These are phyloP conservation scores for Rhizoclosmatium sp. DNA, from an alignment of 192 early-diverging fungal genomes.

Conservation along the genomic window DNA sequence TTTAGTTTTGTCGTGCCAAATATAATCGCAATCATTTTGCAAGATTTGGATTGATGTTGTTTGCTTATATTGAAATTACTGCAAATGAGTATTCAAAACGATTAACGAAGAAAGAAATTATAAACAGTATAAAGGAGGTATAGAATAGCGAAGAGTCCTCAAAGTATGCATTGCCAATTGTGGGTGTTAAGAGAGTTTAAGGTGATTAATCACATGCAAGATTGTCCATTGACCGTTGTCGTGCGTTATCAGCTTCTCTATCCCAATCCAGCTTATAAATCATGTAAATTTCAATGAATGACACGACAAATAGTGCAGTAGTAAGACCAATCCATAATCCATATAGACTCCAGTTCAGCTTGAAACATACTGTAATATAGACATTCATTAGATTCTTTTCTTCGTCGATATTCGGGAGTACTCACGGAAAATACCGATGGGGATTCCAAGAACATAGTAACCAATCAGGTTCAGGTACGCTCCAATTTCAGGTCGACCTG, in stretches of 20 bases:
- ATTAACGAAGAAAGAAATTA: too few species aligned
- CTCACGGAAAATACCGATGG: slow-evolving; percentile 27
- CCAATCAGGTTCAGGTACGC: slow-evolving; percentile 54
- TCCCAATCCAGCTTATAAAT: slow-evolving; percentile 51
- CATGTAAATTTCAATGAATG: slow-evolving; percentile 51
- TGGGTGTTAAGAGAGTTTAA: too few species aligned
- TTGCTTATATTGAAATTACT: too few species aligned
- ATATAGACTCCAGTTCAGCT: slow-evolving; percentile 36
- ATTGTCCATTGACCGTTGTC: neutral
- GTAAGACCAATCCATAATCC: slow-evolving; percentile 62
- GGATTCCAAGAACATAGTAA: slow-evolving; percentile 37
- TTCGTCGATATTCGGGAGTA: neutral
- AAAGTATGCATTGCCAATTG: too few species aligned
- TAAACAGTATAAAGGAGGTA: too few species aligned
- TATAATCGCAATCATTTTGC: too few species aligned
- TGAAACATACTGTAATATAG: slow-evolving; percentile 44
- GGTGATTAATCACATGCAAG: too few species aligned
- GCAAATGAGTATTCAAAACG: too few species aligned
- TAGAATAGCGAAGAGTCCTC: too few species aligned
- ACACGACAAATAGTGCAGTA: slow-evolving; percentile 59
- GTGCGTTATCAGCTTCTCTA: slow-evolving; percentile 42
- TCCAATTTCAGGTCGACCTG: slow-evolving; percentile 77
- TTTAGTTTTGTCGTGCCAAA: too few species aligned
- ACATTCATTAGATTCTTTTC: too few species aligned
- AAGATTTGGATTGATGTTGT: too few species aligned